Percentiles rank a stretch among this genome's conserved stretches.
These are phyloP conservation scores for Blastobotrys americana DNA, from an alignment of 805 yeast species.

Conservation along the genomic window DNA sequence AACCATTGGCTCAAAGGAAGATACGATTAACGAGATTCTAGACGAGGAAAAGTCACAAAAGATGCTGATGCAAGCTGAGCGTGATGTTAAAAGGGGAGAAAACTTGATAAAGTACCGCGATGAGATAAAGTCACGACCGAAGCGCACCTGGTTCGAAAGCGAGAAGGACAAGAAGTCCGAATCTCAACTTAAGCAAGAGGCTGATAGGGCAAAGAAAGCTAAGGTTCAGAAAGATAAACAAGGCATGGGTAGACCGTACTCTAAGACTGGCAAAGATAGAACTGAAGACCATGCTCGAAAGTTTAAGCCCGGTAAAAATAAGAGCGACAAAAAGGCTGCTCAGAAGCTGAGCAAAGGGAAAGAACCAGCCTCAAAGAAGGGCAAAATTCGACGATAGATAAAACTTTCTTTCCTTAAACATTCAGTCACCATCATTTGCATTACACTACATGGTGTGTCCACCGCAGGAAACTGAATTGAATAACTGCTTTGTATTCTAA, in stretches of 20 bases:
- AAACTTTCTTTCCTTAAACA: too few species aligned
- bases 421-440: too few species aligned
- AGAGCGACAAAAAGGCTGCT: constrained; percentile 20
- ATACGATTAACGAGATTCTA: constrained; percentile 64
- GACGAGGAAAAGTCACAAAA: constrained; percentile 86
- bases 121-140: constrained; percentile 86
- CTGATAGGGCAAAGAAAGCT: constrained; percentile 43
- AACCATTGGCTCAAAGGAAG: constrained; percentile 52
- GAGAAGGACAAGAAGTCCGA: constrained; percentile 41
- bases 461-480: too few species aligned
- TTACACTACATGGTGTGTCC: too few species aligned
- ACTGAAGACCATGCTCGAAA: constrained; percentile 35
- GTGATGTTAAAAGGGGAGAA: constrained; percentile 80
- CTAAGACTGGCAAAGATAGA: constrained; percentile 75
- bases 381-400: constrained; percentile 8
- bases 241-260: constrained; percentile 52
- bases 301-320: constrained; percentile 24
- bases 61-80: constrained; percentile 80
- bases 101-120: constrained; percentile 70
- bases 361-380: too few species aligned
- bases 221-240: constrained; percentile 63
- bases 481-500: too few species aligned
- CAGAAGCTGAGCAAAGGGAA: constrained; percentile 12
- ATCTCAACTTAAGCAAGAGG: constrained; percentile 13
- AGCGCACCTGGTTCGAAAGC: constrained; percentile 91